These are phyloP conservation scores for Silybum marianum DNA, from an alignment of 129 eudicot genomes.

Conservation along the genomic window DNA sequence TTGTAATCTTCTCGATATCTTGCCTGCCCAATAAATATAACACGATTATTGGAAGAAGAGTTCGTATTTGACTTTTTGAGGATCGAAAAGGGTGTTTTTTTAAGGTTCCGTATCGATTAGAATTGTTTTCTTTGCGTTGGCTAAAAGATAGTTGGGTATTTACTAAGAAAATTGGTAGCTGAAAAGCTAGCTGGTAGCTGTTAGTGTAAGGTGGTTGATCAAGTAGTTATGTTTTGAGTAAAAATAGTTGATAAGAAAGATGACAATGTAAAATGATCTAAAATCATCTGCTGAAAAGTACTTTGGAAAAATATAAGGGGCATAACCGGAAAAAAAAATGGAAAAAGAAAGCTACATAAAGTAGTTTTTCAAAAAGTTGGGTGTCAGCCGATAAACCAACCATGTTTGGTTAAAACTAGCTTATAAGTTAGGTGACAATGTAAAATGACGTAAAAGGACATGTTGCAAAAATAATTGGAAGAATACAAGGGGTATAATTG, in stretches of 20 bases:
- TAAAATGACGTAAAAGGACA: neutral
- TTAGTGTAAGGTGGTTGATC: neutral
- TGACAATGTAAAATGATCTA: neutral
- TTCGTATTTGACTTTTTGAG: neutral
- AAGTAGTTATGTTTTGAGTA: neutral
- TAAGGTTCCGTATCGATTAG: neutral
- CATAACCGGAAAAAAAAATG: neutral
- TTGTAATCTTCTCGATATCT: slow-evolving; percentile 63
- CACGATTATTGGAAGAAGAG: neutral
- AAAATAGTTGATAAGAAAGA: neutral
- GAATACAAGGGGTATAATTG: neutral
- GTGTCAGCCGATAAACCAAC: neutral
- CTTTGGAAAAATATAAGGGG: neutral
- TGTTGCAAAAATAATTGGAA: neutral
- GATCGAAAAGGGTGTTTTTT: neutral
- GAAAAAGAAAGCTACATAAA: too few relatives aligned
- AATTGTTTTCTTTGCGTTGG: too few relatives aligned
- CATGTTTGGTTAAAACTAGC: neutral
- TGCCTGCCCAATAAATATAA: slow-evolving; percentile 43
- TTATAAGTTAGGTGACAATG: neutral
- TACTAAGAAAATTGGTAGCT: too few relatives aligned
- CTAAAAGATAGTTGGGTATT: too few relatives aligned
- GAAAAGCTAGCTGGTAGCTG: too few relatives aligned
- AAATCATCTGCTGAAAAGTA: neutral
- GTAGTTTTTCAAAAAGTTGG: too few relatives aligned